phyloP scores from a whole-genome alignment of 164 flowering plant species.

The Stephania japonica region DNA sequence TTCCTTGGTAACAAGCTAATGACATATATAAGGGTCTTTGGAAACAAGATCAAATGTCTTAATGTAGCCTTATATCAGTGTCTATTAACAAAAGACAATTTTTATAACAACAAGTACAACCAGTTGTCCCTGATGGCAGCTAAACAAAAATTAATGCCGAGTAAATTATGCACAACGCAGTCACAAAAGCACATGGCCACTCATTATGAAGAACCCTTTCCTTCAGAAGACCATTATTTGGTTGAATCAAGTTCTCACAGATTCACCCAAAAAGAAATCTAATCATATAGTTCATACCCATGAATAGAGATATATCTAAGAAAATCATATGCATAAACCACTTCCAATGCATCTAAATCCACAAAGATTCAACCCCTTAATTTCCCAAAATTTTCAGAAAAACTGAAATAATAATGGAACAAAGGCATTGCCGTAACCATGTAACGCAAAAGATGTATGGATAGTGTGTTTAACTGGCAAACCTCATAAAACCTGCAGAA shows the following conservation, averaged over 20 bases:
- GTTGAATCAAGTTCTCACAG: not conserved
- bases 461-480: no score
- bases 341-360: conserved; percentile 1
- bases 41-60: not conserved
- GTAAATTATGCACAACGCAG: not conserved
- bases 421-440: not conserved
- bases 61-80: not conserved
- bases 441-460: not conserved
- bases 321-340: not conserved
- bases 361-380: not conserved
- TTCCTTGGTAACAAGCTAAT: no score
- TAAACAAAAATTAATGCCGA: not conserved
- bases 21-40: not conserved
- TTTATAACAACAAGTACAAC: not conserved
- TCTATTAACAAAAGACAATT: not conserved
- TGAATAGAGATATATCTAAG: not conserved
- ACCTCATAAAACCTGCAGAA: no score
- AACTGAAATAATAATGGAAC: not conserved
- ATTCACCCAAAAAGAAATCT: no score
- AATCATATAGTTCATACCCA: not conserved
- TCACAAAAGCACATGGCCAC: not conserved
- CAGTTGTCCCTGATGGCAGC: not conserved
- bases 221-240: not conserved
- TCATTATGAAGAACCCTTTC: not conserved
- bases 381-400: not conserved